Evolutionary conservation across 2,329 filamentous ascomycete species (phyloP).

Genomic region (Hypocrella siamensis): DNA sequence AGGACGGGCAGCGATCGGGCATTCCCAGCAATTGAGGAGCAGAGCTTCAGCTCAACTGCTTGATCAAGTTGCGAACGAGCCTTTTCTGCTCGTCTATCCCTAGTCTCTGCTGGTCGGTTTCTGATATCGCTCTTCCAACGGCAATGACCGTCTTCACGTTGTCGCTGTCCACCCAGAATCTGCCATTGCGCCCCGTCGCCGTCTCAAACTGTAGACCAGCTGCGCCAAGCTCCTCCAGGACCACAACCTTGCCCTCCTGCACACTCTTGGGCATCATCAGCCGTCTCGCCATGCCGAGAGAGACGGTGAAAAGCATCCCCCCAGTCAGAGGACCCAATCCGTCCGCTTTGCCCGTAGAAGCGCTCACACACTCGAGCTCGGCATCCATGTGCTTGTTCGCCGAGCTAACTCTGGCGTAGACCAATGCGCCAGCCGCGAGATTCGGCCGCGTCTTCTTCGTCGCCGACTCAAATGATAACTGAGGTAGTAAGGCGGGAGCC

Average conservation of each 20-base stretch:
- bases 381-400: conserved; percentile 74
- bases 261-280: conserved; percentile 50
- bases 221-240: conserved; percentile 63
- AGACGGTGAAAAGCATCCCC: conserved; percentile 77
- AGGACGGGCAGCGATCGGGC: too few species aligned
- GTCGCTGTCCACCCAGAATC: conserved; percentile 79
- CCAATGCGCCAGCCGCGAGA: conserved; percentile 57
- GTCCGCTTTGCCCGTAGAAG: conserved; percentile 74
- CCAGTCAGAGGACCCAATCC: conserved; percentile 71
- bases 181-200: conserved; percentile 82
- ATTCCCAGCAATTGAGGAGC: too few species aligned
- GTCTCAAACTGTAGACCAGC: conserved; percentile 82
- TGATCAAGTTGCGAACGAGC: conserved; percentile 50
- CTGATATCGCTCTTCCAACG: conserved; percentile 62
- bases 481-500: conserved; percentile 54
- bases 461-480: conserved; percentile 84
- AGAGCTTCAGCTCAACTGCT: conserved; percentile 30
- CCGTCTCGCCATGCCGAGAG: conserved; percentile 65
- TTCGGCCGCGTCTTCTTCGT: conserved; percentile 83
- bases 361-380: conserved; percentile 79
- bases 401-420: conserved; percentile 73
- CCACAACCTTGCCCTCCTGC: conserved; percentile 47
- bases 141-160: conserved; percentile 56
- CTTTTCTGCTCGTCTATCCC: conserved; percentile 53
- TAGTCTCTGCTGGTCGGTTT: conserved; percentile 56